phyloP scores from a whole-genome alignment of 2,329 filamentous ascomycete genomes.

The Fusarium solani-melongenae region DNA sequence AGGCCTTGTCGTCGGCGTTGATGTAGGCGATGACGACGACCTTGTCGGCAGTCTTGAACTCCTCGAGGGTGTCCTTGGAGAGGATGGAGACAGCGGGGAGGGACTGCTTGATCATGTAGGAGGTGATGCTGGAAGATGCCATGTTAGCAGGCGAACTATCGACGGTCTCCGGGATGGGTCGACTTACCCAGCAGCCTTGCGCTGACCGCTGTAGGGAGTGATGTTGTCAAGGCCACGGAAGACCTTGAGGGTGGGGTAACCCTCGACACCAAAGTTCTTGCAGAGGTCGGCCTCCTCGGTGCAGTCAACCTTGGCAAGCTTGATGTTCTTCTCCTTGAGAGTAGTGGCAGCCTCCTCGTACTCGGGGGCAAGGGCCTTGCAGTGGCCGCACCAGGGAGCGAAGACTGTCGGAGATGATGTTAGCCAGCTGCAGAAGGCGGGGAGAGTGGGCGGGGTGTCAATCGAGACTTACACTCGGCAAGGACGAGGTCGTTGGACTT shows the following conservation, averaged over 20 bases:
- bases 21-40: constrained; percentile 94
- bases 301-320: constrained; percentile 90
- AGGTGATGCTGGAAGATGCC: constrained; percentile 63
- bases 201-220: constrained; percentile 85
- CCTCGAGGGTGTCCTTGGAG: constrained; percentile 83
- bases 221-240: constrained; percentile 91
- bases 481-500: constrained; percentile 88
- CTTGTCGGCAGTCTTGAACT: constrained; percentile 98
- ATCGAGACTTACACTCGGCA: constrained; percentile 83
- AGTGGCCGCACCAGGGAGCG: constrained; percentile 97
- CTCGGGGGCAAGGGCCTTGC: constrained; percentile 95
- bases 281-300: constrained; percentile 94
- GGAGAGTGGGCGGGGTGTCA: background rate
- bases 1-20: constrained; percentile 81
- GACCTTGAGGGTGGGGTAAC: constrained; percentile 98
- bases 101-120: constrained; percentile 98
- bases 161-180: background rate
- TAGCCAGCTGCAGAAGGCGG: constrained; percentile 43
- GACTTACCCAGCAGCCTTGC: constrained; percentile 82
- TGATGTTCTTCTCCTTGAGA: constrained; percentile 89
- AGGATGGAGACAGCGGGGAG: constrained; percentile 90
- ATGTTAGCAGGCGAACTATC: constrained; percentile 32
- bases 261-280: constrained; percentile 89
- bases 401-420: constrained; percentile 71
- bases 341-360: constrained; percentile 88